Conservation (phyloP, 2,329 filamentous ascomycete species). For the Penicillium digitatum region DNA sequence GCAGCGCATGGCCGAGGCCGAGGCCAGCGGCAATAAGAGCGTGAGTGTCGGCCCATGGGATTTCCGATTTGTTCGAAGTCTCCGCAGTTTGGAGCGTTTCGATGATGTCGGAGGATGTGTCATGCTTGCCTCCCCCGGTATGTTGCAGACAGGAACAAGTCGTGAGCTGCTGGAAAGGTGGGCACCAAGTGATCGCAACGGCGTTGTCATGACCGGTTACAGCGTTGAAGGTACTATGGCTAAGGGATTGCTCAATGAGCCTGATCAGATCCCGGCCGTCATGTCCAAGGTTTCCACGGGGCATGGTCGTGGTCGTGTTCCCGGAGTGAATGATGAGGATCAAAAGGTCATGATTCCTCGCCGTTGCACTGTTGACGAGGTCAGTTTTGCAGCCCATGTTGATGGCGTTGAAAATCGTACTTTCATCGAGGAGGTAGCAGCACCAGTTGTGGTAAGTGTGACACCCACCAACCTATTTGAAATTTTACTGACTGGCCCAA, state of each 20-base stretch:
- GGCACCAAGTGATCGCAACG: conserved; percentile 94
- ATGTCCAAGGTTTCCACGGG: conserved; percentile 65
- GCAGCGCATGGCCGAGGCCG: conserved; percentile 85
- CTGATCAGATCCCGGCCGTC: conserved; percentile 88
- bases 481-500: conserved; percentile 33
- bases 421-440: conserved; percentile 90
- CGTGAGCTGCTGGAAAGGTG: conserved; percentile 88
- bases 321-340: conserved; percentile 61
- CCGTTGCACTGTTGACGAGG: conserved; percentile 88
- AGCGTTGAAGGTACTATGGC: conserved; percentile 99
- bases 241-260: conserved; percentile 89
- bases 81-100: conserved; percentile 91
- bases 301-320: conserved; percentile 55
- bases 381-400: conserved; percentile 93
- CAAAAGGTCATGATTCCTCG: conserved; percentile 89
- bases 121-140: conserved; percentile 95
- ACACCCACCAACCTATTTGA: neutral
- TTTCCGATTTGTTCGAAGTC: conserved; percentile 85
- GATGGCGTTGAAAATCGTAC: conserved; percentile 93
- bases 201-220: conserved; percentile 98
- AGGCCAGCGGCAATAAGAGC: conserved; percentile 76
- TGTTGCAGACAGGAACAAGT: conserved; percentile 95
- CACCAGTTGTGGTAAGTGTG: conserved; percentile 80
- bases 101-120: conserved; percentile 94
- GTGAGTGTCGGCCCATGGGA: conserved; percentile 75